Percentiles rank a stretch among this genome's conserved stretches.
Conservation (phyloP, 345 rosid species). For the Camelina neglecta region DNA sequence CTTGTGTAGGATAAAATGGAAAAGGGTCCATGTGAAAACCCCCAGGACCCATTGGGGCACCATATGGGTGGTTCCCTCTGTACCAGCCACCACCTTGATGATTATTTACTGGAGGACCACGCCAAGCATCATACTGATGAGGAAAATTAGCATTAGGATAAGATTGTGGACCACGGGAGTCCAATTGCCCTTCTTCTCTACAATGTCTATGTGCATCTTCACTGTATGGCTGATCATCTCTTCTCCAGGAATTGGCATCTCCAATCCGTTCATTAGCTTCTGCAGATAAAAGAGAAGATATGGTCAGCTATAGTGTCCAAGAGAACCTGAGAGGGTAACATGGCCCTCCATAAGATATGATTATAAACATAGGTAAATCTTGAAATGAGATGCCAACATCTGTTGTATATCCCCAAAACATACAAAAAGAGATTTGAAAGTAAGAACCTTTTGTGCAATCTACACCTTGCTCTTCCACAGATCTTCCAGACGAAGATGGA, state of each 20-base stretch:
- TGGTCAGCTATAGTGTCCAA: conserved; percentile 5
- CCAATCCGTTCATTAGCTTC: conserved; percentile 51
- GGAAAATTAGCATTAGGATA: conserved; percentile 66
- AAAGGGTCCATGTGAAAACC: conserved; percentile 87
- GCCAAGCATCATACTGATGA: conserved; percentile 81
- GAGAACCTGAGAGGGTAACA: conserved; percentile 23
- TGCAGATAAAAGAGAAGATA: conserved; percentile 40
- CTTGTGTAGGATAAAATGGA: conserved; percentile 78
- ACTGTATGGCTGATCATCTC: conserved; percentile 55
- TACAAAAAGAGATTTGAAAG: conserved; percentile 20
- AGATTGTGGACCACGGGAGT: conserved; percentile 63
- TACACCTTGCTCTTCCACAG: conserved; percentile 50
- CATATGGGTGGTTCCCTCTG: conserved; percentile 87
- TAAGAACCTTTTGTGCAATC: conserved; percentile 58
- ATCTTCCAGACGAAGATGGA: conserved; percentile 61
- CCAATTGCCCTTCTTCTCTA: conserved; percentile 74
- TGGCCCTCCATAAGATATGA: conserved; percentile 24
- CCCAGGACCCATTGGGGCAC: conserved; percentile 75
- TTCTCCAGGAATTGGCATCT: conserved; percentile 66
- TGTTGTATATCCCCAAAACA: background rate
- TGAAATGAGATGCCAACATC: conserved; percentile 22
- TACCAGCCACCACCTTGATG: conserved; percentile 92
- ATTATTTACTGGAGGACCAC: conserved; percentile 78
- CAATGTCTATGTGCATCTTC: conserved; percentile 64
- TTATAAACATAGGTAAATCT: conserved; percentile 18